phyloP scores from a whole-genome alignment of 371 early-diverging fungal genomes.

The Rhizopus delemar region DNA sequence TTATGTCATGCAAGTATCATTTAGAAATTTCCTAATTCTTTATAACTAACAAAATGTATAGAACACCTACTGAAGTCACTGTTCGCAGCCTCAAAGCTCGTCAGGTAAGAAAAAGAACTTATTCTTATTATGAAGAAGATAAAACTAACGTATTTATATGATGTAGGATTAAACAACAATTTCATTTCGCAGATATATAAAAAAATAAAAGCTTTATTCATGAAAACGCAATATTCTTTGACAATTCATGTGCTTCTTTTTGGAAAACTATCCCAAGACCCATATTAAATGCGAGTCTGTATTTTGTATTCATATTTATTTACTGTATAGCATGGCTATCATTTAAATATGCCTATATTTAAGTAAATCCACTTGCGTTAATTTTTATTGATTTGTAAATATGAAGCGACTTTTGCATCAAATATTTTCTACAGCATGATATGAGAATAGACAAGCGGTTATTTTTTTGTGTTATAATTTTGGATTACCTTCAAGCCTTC shows the following conservation, averaged over 20 bases:
- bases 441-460: too few relatives aligned
- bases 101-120: conserved; percentile 61
- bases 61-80: conserved; percentile 84
- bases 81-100: conserved; percentile 79
- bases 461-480: neutral
- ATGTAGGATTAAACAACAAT: conserved; percentile 1
- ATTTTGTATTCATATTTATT: too few relatives aligned
- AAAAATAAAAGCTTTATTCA: conserved; percentile 7
- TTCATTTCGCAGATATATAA: neutral
- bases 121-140: neutral
- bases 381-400: too few relatives aligned
- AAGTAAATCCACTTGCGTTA: too few relatives aligned
- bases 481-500: neutral
- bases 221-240: conserved; percentile 4
- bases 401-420: too few relatives aligned
- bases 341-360: too few relatives aligned
- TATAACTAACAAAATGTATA: conserved; percentile 23
- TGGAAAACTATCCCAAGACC: too few relatives aligned
- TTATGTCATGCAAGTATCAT: conserved; percentile 76
- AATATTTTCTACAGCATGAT: too few relatives aligned
- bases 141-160: neutral
- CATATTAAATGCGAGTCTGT: too few relatives aligned
- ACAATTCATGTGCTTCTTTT: conserved; percentile 12
- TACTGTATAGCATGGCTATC: too few relatives aligned
- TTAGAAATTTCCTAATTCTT: neutral